These are phyloP conservation scores for Ophiostoma ulmi DNA, from an alignment of 2,329 filamentous ascomycete genomes.

Conservation along the genomic window DNA sequence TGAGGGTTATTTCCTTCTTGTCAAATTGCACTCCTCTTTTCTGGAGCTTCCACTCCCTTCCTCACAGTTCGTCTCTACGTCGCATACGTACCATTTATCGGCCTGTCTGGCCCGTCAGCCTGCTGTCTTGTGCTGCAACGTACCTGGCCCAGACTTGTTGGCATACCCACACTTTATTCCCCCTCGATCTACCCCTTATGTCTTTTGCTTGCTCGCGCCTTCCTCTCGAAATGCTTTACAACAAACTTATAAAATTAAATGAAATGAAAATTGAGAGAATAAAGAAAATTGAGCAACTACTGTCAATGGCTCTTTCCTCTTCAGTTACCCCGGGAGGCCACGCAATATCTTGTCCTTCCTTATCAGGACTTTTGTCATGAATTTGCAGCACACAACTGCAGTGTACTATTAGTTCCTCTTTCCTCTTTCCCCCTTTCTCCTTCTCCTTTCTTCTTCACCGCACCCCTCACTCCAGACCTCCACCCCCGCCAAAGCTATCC, in stretches of 20 bases:
- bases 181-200: background rate
- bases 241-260: too few relatives aligned
- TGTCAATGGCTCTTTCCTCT: background rate
- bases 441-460: conserved; percentile 13
- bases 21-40: background rate
- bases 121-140: background rate
- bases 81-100: conserved; percentile 4
- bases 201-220: background rate
- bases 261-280: background rate
- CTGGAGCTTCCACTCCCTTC: background rate
- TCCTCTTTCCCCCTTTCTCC: too few relatives aligned
- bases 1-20: background rate
- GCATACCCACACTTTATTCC: background rate
- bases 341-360: background rate
- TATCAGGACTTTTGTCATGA: background rate
- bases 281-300: background rate
- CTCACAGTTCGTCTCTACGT: background rate
- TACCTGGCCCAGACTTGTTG: background rate
- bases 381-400: background rate
- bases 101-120: background rate
- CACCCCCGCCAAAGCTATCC: conserved; percentile 23
- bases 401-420: background rate
- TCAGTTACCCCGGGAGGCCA: background rate
- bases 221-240: background rate
- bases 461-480: conserved; percentile 15